Evolutionary conservation across 2,329 filamentous ascomycete genomes (phyloP).

Genomic region (Trichoderma koningii): DNA sequence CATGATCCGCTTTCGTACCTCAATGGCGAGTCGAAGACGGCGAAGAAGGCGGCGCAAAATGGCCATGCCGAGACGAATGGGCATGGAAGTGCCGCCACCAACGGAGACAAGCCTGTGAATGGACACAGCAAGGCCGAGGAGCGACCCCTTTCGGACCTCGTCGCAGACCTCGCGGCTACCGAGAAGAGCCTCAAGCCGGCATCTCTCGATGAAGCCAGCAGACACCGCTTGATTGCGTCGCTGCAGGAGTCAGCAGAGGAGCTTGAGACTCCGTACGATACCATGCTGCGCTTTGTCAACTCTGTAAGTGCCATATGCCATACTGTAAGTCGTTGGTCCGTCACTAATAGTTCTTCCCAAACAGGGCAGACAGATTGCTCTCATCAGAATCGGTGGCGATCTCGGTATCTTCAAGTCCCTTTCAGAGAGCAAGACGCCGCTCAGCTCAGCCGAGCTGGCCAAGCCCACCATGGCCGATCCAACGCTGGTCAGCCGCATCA

Average conservation of each 20-base stretch:
- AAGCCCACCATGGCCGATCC: constrained; percentile 34
- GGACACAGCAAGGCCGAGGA: background rate
- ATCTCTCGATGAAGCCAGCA: constrained; percentile 18
- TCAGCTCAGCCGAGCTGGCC: constrained; percentile 30
- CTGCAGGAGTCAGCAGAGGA: constrained; percentile 7
- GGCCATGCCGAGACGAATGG: background rate
- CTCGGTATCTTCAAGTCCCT: constrained; percentile 31
- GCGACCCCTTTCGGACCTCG: background rate
- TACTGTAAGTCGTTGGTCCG: background rate
- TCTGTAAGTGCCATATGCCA: background rate
- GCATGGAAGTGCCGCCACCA: background rate
- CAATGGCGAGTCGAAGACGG: background rate
- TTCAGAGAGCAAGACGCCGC: constrained; percentile 27
- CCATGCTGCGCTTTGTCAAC: constrained; percentile 23
- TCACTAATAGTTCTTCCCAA: background rate
- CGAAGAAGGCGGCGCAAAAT: background rate
- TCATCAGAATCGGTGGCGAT: constrained; percentile 28
- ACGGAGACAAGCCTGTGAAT: background rate
- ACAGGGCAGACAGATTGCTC: background rate
- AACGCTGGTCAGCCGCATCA: constrained; percentile 36
- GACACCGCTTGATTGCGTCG: constrained; percentile 15
- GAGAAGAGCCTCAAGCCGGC: background rate
- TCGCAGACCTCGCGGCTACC: background rate
- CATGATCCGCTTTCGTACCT: background rate
- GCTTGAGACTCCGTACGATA: constrained; percentile 23